A percentile compares a stretch with the other conserved stretches of the same genome.
Evolutionary conservation across 202 grass and related monocot species (phyloP).

Genomic region (Musa balbisiana): DNA sequence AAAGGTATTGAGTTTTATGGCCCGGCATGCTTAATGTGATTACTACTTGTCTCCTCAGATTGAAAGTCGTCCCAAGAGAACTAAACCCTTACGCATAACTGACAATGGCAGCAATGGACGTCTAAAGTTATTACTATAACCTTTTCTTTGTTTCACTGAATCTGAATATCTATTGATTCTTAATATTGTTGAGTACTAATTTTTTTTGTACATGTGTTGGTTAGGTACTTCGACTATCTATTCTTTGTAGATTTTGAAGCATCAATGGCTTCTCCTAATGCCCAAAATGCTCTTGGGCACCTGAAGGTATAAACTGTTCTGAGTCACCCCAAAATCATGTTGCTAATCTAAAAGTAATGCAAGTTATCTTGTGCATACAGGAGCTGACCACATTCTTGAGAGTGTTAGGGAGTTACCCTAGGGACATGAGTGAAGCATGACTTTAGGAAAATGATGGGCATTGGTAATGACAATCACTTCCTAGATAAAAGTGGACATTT

Average conservation of each 20-base stretch:
- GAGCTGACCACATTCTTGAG: conserved; percentile 89
- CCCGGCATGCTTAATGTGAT: not conserved
- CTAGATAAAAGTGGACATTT: not conserved
- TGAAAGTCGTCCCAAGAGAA: conserved; percentile 81
- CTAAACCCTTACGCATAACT: conserved; percentile 55
- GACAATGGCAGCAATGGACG: conserved; percentile 48
- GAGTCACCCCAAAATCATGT: conserved; percentile 6
- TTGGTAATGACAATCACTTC: conserved; percentile 1
- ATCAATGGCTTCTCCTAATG: conserved; percentile 78
- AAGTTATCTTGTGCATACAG: conserved; percentile 42
- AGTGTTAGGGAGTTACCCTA: conserved; percentile 86
- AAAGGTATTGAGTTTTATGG: not conserved
- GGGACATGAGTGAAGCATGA: conserved; percentile 56
- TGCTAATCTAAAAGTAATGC: conserved; percentile 1
- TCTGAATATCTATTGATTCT: not conserved
- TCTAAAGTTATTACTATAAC: conserved; percentile 50
- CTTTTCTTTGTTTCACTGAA: not conserved
- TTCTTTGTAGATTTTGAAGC: conserved; percentile 94
- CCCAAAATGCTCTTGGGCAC: conserved; percentile 78
- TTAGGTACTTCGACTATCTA: conserved; percentile 90
- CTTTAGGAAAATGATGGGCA: not conserved
- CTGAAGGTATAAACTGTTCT: conserved; percentile 44
- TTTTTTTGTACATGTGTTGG: conserved; percentile 8
- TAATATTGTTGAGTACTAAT: conserved; percentile 13
- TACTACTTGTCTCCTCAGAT: conserved; percentile 39